Evolutionary conservation across 2,329 filamentous ascomycete species (phyloP), one percentile per base, ranked within the genome.

Genomic region (Ophiosphaerella narmari): DNA sequence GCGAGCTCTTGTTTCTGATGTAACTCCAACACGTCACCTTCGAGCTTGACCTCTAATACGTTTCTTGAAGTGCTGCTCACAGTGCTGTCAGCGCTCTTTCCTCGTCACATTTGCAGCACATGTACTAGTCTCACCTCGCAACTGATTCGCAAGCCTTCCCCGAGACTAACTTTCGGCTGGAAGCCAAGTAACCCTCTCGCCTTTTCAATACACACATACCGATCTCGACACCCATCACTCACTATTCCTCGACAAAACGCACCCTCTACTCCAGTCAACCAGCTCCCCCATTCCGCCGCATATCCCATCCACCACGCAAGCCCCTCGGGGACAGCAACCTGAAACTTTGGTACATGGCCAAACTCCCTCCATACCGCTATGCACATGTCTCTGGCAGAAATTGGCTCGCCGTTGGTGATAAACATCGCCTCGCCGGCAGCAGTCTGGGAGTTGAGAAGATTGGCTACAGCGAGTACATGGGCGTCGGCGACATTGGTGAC

Each of bases 371-470:
- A 97, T 39, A 96, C 81, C 34, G 86, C 85, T 35, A 90, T 82
- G 51, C 89, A 85, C 69, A 95, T 89, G 74, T 96, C 91, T 86
- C 94, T 95, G 74, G 96, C 95, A 72, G 93, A 93, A 16, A 95
- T 80, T 5, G 93, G 93, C 61, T 85, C 80, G 74, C 91, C 90
- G 73, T 97, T 97, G 50, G 91, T 94, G 67, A 97, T 84, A 76
- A 96, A 86, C 78, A 97, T 93, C 43, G 86, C 86, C 72, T 97
- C 87, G 51, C 93, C 94, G 0, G 80, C 79, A 16, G 83, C 86
- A 46, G 78, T 74, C 21, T 60, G 75, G 1, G 84, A 86, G 46
- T 80, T 78, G 39, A 94, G 80, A 36, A 96, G 84, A 48, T 87
- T 87, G 55, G 82, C 81, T 4, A 88, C 85, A 32, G 91, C 91